These are phyloP conservation scores for Komagataella populi DNA, from an alignment of 805 yeast genomes.

Conservation along the genomic window DNA sequence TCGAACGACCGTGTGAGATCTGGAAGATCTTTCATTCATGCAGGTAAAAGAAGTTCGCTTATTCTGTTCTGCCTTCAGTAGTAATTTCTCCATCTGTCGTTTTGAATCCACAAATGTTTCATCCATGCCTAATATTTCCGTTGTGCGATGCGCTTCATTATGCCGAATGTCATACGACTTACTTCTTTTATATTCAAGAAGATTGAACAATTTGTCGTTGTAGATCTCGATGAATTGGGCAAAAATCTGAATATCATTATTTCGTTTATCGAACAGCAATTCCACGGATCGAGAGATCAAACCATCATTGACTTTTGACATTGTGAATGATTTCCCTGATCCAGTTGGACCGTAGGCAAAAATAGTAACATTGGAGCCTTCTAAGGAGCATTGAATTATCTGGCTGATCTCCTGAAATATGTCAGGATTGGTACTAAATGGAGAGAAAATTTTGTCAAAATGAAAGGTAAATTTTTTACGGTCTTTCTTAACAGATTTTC, in stretches of 20 bases:
- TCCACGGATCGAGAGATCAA: constrained; percentile 66
- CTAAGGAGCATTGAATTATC: constrained; percentile 70
- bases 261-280: neutral
- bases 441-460: constrained; percentile 70
- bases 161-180: constrained; percentile 53
- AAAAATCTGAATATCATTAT: constrained; percentile 36
- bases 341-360: constrained; percentile 98
- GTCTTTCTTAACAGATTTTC: neutral
- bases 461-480: constrained; percentile 28
- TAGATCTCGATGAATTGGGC: constrained; percentile 86
- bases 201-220: constrained; percentile 69
- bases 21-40: constrained; percentile 73
- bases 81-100: constrained; percentile 31
- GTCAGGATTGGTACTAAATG: constrained; percentile 35
- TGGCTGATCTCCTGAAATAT: constrained; percentile 81
- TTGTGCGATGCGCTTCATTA: constrained; percentile 35
- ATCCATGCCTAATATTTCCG: constrained; percentile 49
- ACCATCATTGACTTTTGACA: constrained; percentile 63
- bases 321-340: constrained; percentile 88
- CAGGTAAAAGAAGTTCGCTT: constrained; percentile 74
- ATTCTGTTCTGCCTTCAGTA: constrained; percentile 42
- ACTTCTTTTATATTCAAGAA: constrained; percentile 24
- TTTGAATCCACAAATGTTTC: constrained; percentile 29
- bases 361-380: constrained; percentile 85
- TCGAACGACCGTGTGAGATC: constrained; percentile 73